Conservation (phyloP, 495 filamentous ascomycete genomes). For the Lasiosphaeris hirsuta region DNA sequence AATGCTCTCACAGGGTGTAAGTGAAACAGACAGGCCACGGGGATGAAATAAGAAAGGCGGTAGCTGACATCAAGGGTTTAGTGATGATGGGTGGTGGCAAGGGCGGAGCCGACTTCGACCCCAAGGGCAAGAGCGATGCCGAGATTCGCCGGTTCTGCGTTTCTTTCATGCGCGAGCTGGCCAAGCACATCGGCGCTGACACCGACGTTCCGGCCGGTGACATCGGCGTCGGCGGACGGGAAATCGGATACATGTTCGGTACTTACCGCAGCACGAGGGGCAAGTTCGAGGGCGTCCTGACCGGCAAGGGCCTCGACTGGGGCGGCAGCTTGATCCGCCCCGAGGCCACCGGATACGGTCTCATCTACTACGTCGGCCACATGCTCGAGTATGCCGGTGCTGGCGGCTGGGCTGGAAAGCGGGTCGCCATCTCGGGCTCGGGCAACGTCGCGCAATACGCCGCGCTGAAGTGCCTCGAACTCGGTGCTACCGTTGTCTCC, state of each 20-base stretch:
- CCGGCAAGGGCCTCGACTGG: conserved; percentile 91
- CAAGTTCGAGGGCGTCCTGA: conserved; percentile 92
- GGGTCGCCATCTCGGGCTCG: conserved; percentile 92
- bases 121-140: conserved; percentile 95
- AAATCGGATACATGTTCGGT: conserved; percentile 95
- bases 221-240: conserved; percentile 84
- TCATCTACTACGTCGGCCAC: conserved; percentile 96
- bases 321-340: conserved; percentile 93
- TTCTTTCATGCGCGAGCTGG: conserved; percentile 91
- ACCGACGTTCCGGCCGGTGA: conserved; percentile 95
- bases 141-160: conserved; percentile 98
- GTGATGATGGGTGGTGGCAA: conserved; percentile 98
- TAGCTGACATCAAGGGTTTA: conserved; percentile 35
- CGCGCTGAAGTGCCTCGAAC: conserved; percentile 93
- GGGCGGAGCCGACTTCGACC: conserved; percentile 98
- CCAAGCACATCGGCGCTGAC: conserved; percentile 92
- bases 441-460: conserved; percentile 99
- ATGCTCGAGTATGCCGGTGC: conserved; percentile 91
- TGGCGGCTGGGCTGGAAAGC: conserved; percentile 86
- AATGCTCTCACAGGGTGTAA: conserved; percentile 95
- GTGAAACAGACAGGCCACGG: conserved; percentile 35
- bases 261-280: conserved; percentile 87
- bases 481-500: conserved; percentile 87
- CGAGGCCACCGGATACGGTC: conserved; percentile 94
- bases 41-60: conserved; percentile 1